These are phyloP conservation scores for Galerina marginata DNA, from an alignment of 768 basidiomycete species.

Conservation along the genomic window DNA sequence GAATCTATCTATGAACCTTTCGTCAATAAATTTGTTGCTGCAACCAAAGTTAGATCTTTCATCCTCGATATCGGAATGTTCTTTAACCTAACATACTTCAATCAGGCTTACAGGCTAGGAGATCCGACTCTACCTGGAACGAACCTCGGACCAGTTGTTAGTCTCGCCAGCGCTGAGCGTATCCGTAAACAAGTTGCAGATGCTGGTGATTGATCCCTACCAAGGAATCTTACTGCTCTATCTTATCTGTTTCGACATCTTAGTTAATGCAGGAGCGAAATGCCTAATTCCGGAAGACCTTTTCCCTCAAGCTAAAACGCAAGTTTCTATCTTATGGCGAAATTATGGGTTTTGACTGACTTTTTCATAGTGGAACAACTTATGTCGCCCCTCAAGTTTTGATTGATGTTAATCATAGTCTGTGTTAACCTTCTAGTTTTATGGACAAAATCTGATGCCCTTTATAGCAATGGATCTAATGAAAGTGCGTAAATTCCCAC, in stretches of 20 bases:
- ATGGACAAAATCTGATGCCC: background rate
- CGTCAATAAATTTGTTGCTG: conserved; percentile 70
- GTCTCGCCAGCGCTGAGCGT: conserved; percentile 79
- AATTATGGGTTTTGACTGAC: background rate
- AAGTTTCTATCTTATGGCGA: conserved; percentile 26
- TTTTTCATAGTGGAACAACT: conserved; percentile 65
- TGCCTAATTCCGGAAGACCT: conserved; percentile 70
- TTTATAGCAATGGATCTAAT: conserved; percentile 86
- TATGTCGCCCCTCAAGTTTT: conserved; percentile 93
- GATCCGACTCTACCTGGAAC: conserved; percentile 79
- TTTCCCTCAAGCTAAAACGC: conserved; percentile 75
- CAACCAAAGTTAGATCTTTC: conserved; percentile 62
- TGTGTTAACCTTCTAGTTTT: conserved; percentile 34
- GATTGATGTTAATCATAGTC: conserved; percentile 87
- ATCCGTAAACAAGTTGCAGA: conserved; percentile 88
- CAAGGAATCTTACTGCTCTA: background rate
- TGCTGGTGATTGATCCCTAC: conserved; percentile 61
- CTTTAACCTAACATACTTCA: background rate
- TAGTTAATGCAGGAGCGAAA: conserved; percentile 82
- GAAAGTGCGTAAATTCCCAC: conserved; percentile 56
- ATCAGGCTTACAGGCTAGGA: conserved; percentile 80
- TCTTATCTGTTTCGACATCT: background rate
- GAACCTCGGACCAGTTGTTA: conserved; percentile 93
- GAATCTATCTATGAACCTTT: conserved; percentile 82
- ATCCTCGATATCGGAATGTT: background rate